Conservation (phyloP, 1,284 basidiomycete species). For the Bjerkandera adusta region DNA sequence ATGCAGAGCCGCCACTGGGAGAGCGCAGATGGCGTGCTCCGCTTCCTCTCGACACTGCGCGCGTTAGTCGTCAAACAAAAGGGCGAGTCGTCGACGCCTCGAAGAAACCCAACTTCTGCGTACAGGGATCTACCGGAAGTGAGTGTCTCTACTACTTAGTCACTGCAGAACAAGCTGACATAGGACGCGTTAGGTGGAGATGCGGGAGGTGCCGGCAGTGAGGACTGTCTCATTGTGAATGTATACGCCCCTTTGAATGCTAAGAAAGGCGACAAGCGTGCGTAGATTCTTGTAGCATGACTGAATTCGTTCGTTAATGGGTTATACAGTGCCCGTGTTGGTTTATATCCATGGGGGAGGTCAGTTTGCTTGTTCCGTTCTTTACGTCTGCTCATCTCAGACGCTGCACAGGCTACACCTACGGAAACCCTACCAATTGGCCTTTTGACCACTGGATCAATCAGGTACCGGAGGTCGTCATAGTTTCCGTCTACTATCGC, state of each 20-base stretch:
- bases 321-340: constrained; percentile 51
- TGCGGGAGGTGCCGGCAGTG: constrained; percentile 58
- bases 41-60: constrained; percentile 29
- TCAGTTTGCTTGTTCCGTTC: too few relatives aligned
- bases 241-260: constrained; percentile 37
- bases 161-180: constrained; percentile 1
- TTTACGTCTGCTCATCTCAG: too few relatives aligned
- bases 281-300: constrained; percentile 8
- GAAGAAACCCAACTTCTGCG: constrained; percentile 51
- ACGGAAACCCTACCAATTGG: constrained; percentile 52
- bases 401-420: constrained; percentile 43
- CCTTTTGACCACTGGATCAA: constrained; percentile 40
- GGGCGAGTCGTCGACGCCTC: constrained; percentile 46
- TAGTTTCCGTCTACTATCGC: constrained; percentile 45
- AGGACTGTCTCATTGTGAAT: constrained; percentile 48
- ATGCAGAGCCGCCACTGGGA: constrained; percentile 40
- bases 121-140: constrained; percentile 53
- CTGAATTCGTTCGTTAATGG: too few relatives aligned
- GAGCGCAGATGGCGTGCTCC: constrained; percentile 38
- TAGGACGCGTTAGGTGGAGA: constrained; percentile 50
- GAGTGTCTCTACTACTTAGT: neutral
- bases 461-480: constrained; percentile 37
- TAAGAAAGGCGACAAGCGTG: constrained; percentile 30
- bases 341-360: constrained; percentile 68
- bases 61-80: too few relatives aligned